These are phyloP conservation scores for Pichia exigua DNA, from an alignment of 805 yeast species.

Conservation along the genomic window DNA sequence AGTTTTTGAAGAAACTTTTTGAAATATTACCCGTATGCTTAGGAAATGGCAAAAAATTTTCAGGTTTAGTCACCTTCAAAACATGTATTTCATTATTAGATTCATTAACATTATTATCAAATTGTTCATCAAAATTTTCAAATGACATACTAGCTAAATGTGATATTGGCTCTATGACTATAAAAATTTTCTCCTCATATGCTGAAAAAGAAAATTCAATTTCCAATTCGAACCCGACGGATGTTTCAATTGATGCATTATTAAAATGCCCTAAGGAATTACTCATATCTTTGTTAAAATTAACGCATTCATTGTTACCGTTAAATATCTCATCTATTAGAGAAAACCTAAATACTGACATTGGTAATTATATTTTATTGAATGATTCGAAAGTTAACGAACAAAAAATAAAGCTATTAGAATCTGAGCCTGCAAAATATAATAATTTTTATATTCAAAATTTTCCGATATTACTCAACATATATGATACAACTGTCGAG, in stretches of 20 bases:
- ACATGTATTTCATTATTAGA: slow-evolving; percentile 35
- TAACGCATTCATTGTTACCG: slow-evolving; percentile 56
- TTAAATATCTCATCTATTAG: slow-evolving; percentile 14
- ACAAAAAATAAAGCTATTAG: slow-evolving; percentile 28
- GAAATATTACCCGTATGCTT: slow-evolving; percentile 23
- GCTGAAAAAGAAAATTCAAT: slow-evolving; percentile 22
- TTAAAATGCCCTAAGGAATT: slow-evolving; percentile 70
- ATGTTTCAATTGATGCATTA: slow-evolving; percentile 55
- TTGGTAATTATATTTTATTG: slow-evolving; percentile 22
- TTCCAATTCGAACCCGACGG: neutral
- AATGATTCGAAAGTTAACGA: slow-evolving; percentile 20
- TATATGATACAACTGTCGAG: slow-evolving; percentile 69
- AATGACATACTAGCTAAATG: slow-evolving; percentile 39
- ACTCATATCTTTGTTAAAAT: slow-evolving; percentile 42
- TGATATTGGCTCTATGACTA: slow-evolving; percentile 43
- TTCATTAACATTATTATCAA: slow-evolving; percentile 39
- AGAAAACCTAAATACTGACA: slow-evolving; percentile 13
- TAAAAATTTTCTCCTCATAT: slow-evolving; percentile 35
- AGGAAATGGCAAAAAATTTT: slow-evolving; percentile 21
- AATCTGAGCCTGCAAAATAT: slow-evolving; percentile 18
- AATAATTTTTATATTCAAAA: slow-evolving; percentile 36
- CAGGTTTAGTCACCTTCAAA: slow-evolving; percentile 26
- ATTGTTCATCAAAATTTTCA: slow-evolving; percentile 36
- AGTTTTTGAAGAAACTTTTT: slow-evolving; percentile 28
- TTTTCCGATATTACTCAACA: slow-evolving; percentile 47